phyloP scores from a whole-genome alignment of 768 basidiomycete genomes.

The Cyathus striatus region DNA sequence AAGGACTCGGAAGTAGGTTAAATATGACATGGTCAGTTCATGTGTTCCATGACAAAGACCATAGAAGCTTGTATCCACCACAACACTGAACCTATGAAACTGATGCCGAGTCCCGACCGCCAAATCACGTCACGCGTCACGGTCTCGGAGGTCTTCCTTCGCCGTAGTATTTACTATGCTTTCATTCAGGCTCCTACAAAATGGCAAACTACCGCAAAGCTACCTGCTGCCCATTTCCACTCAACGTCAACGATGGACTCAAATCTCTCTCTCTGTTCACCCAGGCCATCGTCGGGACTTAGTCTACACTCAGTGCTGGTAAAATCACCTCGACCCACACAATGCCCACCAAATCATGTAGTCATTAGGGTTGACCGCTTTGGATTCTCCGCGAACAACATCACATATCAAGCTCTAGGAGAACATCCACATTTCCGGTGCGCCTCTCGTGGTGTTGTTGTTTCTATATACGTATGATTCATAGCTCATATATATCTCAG shows the following conservation, averaged over 20 bases:
- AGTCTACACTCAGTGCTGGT: slow-evolving; percentile 18
- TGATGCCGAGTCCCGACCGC: too few relatives aligned
- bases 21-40: too few relatives aligned
- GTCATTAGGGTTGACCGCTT: slow-evolving; percentile 59
- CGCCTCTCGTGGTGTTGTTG: background rate
- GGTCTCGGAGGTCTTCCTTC: too few relatives aligned
- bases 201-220: too few relatives aligned
- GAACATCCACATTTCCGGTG: slow-evolving; percentile 48
- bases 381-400: slow-evolving; percentile 68
- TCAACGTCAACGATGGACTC: background rate
- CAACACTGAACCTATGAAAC: too few relatives aligned
- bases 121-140: too few relatives aligned
- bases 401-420: slow-evolving; percentile 60
- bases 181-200: too few relatives aligned
- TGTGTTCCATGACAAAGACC: too few relatives aligned
- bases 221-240: too few relatives aligned
- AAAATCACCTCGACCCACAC: slow-evolving; percentile 11
- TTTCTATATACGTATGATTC: background rate
- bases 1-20: too few relatives aligned
- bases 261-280: slow-evolving; percentile 25
- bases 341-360: slow-evolving; percentile 38
- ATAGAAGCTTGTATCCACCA: too few relatives aligned
- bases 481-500: slow-evolving; percentile 21
- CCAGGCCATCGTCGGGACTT: slow-evolving; percentile 20
- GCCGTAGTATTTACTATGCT: too few relatives aligned